Base-by-base conservation (phyloP, 164 flowering plant species). In the Stephania japonica region DNA sequence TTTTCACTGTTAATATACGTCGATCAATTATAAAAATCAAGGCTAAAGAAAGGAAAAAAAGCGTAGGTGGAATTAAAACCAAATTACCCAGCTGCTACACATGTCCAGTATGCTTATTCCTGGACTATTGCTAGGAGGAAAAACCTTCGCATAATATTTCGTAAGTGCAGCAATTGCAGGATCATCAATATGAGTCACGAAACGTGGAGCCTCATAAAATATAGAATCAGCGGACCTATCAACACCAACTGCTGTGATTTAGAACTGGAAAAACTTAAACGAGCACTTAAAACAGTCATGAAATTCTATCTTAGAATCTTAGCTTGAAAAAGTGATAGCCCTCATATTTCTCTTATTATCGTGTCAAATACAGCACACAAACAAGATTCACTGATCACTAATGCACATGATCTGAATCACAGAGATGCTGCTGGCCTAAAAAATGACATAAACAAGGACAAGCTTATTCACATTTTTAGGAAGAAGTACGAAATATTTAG, bases 101-200 rank as follows among this genome's bases (percentile, higher is more conserved):
- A 94, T 77, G 85, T 94, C 98, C 32, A 92, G 87, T 63, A 90
- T 78, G 80, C 91, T 84, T 66, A 91, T 84, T 80, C 97, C 97
- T 19, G 91, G 91, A 75, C 86, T 87, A 73, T 89, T 83, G 75
- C 93, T 92, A n/a, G 94, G 93, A 71, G 98, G 98, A 25, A 94
- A 85, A 75, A 87, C 94, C 81, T 85, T 77, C 10, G 93, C 85
- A 81, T 94, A 94, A 56, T 85, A 92, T 72, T 89, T 91, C 7
- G 97, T 94, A 67, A 94, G 93, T 21, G 97, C 94, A 80, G 90
- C 85, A 79, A 94, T 92, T 44, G 97, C 97, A 6, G 92, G 91
- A 86, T 94, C 97, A 84, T 94, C 98, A 72, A 94, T 90, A 73
- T 92, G 98, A 47, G 97, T 94, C 77, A 94, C 97, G 81, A 92